Evolutionary conservation across 108 stramenopile genomes (phyloP), one percentile per base, ranked within the genome.

Genomic region (Skeletonema marinoi): DNA sequence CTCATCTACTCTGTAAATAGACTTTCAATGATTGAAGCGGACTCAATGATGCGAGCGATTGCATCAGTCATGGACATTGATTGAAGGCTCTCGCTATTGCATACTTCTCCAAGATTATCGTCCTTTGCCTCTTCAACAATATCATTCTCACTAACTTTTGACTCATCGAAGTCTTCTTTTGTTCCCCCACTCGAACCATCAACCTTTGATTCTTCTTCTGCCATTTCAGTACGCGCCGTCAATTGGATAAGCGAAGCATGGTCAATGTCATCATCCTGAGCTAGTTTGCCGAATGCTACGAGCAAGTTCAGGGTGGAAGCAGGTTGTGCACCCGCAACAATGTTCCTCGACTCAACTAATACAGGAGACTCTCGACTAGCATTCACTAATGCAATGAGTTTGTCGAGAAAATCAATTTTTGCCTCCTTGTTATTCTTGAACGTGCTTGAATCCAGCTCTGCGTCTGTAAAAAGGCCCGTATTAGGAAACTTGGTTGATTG

Each of bases 321-420:
- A 3, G 81, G 78, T n/a, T 83, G 77, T 6, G 71, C 17, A 11
- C 85, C 85, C 38, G 85, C 81, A 38, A 86, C 74, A 44, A 86
- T 83, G 29, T 82, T 74, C 12, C 68, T 68, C 1, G 85, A 56
- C 21, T 61, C 69, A 1, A 80, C 78, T 4, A 68, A 59, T 9
- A 86, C 14, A 14, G 62, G 17, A 19, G 56, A 65, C 25, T 74
- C 78, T 41, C 59, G 59, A 3, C 62, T 68, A 42, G 70, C 74
- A 56, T 68, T 75, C 1, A 83, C 82, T 31, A 86, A 78, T 16
- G 68, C 60, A 12, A 86, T 79, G 19, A 86, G 54, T 46, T 86
- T 86, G n/a, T 82, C 69, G 8, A 86, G 76, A 41, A 86, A 86
- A n/a, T 63, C 44, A 4, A 86, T 10, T 46, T 86, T 86, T 1